These are phyloP conservation scores for Krasilnikovozyma curviuscula DNA, from an alignment of 768 basidiomycete species.

Conservation along the genomic window DNA sequence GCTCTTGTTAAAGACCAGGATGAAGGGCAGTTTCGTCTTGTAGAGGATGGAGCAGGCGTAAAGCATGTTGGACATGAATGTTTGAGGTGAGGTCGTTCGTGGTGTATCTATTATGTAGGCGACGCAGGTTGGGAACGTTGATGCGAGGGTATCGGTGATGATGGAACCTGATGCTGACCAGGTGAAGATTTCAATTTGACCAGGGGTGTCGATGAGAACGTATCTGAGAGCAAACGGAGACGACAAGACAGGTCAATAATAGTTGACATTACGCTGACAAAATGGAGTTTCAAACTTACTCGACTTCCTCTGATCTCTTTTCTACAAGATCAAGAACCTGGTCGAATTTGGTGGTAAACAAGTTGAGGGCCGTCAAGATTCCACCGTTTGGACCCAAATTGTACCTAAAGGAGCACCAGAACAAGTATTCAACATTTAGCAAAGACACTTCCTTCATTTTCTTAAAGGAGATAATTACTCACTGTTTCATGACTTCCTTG, in stretches of 20 bases:
- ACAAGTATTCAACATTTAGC: neutral
- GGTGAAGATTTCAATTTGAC: constrained; percentile 98
- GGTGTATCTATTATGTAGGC: constrained; percentile 98
- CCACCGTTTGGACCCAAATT: constrained; percentile 97
- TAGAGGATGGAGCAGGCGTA: constrained; percentile 99
- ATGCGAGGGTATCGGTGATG: constrained; percentile 91
- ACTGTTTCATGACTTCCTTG: constrained; percentile 99
- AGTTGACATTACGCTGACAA: neutral
- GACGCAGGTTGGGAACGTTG: constrained; percentile 77
- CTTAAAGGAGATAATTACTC: constrained; percentile 28
- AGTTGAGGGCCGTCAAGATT: constrained; percentile 84
- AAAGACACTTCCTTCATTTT: too few species aligned
- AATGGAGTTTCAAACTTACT: constrained; percentile 37
- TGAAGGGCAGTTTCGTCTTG: constrained; percentile 92
- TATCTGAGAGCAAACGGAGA: constrained; percentile 39
- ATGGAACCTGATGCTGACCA: constrained; percentile 99
- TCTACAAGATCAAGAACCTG: constrained; percentile 83
- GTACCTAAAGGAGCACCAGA: constrained; percentile 39
- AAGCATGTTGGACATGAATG: constrained; percentile 99
- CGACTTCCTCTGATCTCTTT: constrained; percentile 67
- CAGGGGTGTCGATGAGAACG: constrained; percentile 88
- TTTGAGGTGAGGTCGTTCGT: constrained; percentile 68
- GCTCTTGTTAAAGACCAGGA: constrained; percentile 96
- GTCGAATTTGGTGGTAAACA: constrained; percentile 98
- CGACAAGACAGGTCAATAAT: neutral